Conservation (phyloP, 140 eudicot genomes). For the Ambrosia hybrid region DNA sequence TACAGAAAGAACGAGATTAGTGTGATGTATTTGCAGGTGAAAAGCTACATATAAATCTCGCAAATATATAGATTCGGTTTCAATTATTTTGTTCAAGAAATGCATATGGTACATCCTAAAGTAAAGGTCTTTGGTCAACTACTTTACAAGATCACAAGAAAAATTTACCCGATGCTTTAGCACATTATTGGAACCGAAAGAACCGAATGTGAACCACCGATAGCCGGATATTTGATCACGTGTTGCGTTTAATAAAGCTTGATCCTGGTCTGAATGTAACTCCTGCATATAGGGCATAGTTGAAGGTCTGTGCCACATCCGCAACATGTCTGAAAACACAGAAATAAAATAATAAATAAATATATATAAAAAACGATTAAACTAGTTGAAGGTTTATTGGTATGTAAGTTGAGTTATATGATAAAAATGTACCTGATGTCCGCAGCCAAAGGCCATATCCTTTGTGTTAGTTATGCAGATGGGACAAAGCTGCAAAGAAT, state of each 20-base stretch:
- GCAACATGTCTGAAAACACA: constrained; percentile 70
- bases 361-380: neutral
- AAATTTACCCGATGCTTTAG: constrained; percentile 18
- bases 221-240: constrained; percentile 1
- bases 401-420: neutral
- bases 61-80: neutral
- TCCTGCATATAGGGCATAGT: too few species aligned
- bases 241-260: constrained; percentile 52
- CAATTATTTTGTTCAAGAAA: constrained; percentile 25
- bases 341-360: neutral
- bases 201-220: neutral
- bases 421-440: constrained; percentile 67
- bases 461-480: constrained; percentile 59
- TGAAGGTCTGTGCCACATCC: constrained; percentile 69
- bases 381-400: neutral
- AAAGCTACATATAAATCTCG: neutral
- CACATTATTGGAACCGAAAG: constrained; percentile 5
- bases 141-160: constrained; percentile 33
- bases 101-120: constrained; percentile 38
- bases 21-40: constrained; percentile 24
- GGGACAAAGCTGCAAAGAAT: constrained; percentile 65
- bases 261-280: constrained; percentile 39
- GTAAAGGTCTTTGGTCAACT: constrained; percentile 14
- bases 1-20: neutral
- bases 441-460: constrained; percentile 92